Evolutionary conservation across 2,329 filamentous ascomycete genomes (phyloP), one percentile per base, ranked within the genome.

Genomic region (Fusarium citri): DNA sequence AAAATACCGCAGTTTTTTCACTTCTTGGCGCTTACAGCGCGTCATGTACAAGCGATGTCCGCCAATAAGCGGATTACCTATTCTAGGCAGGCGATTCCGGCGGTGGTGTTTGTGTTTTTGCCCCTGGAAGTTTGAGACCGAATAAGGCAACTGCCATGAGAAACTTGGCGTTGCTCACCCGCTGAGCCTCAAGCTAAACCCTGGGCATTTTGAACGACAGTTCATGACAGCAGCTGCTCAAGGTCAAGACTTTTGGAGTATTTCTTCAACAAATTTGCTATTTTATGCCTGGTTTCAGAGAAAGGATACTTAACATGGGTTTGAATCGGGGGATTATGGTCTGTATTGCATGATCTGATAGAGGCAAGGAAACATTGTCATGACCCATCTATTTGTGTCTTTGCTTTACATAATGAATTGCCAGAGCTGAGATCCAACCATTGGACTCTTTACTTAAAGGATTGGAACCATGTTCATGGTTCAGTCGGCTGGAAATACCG

Each of bases 11-110:
- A 65, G 41, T 31, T 22, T 10, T 9, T 37, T 30, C 22, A 45
- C 15, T 63, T 23, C 47, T 63, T 63, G 58, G 59, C 61, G 50
- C 61, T 64, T 50, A 25, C 53, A 47, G 23, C n/a, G 26, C 45
- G 43, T 53, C 34, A 28, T 42, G 34, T 20, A 41, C 9, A 26
- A n/a, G 20, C n/a, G 23, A n/a, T 40, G n/a, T 12, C 67, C 66
- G 62, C 42, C 47, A 55, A 50, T 69, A 68, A 53, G 62, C 67
- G 67, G 25, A 55, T 68, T 71, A 34, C 67, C 63, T 71, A 55
- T 68, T 59, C 30, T 45, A 53, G 51, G n/a, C 34, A 53, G 51
- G n/a, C 34, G 25, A 31, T 43, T 49, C 30, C n/a, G 45, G 34
- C 40, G 30, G 42, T 37, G 28, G 9, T 49, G 20, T 7, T 23